Evolutionary conservation across 768 basidiomycete species (phyloP).

Genomic region (Astraeus odoratus): DNA sequence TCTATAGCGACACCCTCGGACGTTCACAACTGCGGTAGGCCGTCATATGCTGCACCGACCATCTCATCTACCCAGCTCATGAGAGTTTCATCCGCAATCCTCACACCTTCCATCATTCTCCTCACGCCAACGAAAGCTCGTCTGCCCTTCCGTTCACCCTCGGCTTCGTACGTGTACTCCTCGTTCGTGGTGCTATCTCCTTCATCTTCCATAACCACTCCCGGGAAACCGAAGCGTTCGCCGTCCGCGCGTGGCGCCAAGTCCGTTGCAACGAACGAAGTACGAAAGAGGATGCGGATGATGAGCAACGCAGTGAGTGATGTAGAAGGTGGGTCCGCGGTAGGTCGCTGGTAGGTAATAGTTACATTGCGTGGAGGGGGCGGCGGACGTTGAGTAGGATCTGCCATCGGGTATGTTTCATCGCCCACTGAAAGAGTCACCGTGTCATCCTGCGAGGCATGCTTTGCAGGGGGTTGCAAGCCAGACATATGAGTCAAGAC

Average conservation of each 20-base stretch:
- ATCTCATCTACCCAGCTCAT: conserved; percentile 57
- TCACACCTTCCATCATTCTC: conserved; percentile 55
- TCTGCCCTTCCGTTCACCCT: conserved; percentile 66
- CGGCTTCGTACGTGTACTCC: conserved; percentile 39
- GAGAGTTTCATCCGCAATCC: conserved; percentile 56
- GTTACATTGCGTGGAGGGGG: conserved; percentile 65
- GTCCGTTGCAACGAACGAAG: conserved; percentile 65
- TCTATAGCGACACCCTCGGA: background rate
- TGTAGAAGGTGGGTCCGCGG: conserved; percentile 59
- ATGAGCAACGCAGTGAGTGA: conserved; percentile 78
- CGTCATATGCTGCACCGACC: conserved; percentile 41
- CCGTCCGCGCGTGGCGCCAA: conserved; percentile 63
- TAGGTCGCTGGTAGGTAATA: conserved; percentile 53
- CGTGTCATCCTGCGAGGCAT: conserved; percentile 66
- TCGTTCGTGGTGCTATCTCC: conserved; percentile 41
- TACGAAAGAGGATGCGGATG: conserved; percentile 76
- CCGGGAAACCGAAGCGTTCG: conserved; percentile 90
- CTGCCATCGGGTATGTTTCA: conserved; percentile 47
- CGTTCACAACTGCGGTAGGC: conserved; percentile 19
- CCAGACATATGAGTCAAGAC: conserved; percentile 71
- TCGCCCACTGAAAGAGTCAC: conserved; percentile 58
- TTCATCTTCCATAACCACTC: conserved; percentile 70
- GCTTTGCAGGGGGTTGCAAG: conserved; percentile 45
- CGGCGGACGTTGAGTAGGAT: conserved; percentile 60
- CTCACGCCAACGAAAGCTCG: conserved; percentile 62